Evolutionary conservation across 306 rosid species (phyloP), one percentile per base, ranked within the genome.

Genomic region (Pachyrhizus erosus): DNA sequence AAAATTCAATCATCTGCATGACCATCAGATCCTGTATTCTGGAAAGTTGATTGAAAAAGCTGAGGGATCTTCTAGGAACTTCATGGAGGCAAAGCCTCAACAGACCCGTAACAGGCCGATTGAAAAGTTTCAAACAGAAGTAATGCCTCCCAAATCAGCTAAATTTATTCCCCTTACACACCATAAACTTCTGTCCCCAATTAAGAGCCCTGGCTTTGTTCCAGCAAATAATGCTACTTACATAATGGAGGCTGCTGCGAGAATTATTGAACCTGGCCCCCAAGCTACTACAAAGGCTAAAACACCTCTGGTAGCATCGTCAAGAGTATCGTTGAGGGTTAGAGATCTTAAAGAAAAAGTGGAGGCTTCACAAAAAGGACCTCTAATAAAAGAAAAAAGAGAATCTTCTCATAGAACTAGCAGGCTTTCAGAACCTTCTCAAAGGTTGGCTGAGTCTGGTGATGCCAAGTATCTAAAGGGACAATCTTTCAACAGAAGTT

Each of bases 161-260:
- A 91, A 89, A 89, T 89, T 96, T 42, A 93, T 93, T 79, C 96
- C 97, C 27, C 68, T 81, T 43, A 89, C 97, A 55, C 97, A 93
- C 89, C 96, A 91, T 79, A 93, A 90, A 82, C 97, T 91, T 83
- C 80, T 93, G 86, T 93, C 97, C 72, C 97, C 97, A 29, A 93
- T 93, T 46, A 93, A 90, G 89, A 88, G 82, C 76, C 94, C 91
- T 46, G 89, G 90, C 69, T 93, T 91, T 80, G 45, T 91, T 86
- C 87, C 94, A 9, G 81, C 86, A 34, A 90, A 85, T 67, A 87
- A 90, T 88, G 92, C 90, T 75, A 91, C 89, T 77, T 94, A 85
- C 83, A 87, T 93, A 45, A 88, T 93, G 96, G 97, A 91, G 88
- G 94, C 91, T 83, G 97, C 97, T 9, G 87, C 91, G 43, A 93